Evolutionary conservation across 768 basidiomycete species (phyloP), one percentile per base, ranked within the genome.

Genomic region (Leccinum truebloodii): DNA sequence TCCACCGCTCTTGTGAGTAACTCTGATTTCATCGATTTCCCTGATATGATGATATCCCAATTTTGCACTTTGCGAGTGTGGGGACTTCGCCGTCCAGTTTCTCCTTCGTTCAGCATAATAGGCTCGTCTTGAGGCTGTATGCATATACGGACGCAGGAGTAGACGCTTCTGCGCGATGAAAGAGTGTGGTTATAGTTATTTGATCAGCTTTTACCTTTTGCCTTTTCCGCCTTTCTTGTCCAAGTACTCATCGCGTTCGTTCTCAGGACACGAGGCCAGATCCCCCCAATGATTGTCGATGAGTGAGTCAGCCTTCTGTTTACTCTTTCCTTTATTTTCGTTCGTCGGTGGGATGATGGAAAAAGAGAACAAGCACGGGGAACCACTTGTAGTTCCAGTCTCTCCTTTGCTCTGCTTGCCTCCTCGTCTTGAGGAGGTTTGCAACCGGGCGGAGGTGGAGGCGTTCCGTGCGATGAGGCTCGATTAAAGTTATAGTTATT

Each of bases 171-270:
- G 65, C 63, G 65, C 70, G 57, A 70, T 73, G 73, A 75, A 46
- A 61, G 63, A 34, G 65, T 67, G 69, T 65, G 72, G 73, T 73
- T 73, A 73, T 73, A 73, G 73, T 73, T 73, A 73, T 73, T 73
- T 73, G 72, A 73, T 60, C 71, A 54, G 52, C 13, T 34, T n/a
- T 58, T 35, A 0, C 28, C 3, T 28, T 28, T 32, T 18, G 4
- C 6, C 18, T 20, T 44, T 20, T 3, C 20, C 2, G 3, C 6
- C 6, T 30, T 18, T 39, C 1, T 41, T 35, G 18, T 53, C 12
- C 0, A 20, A 30, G 26, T 63, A 34, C 63, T 73, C 37, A 69
- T 46, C 8, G 22, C 4, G 16, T 54, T 61, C 0, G 2, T 65
- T 56, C 16, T 2, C 35, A 69, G 67, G 46, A 57, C 30, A 34